A percentile compares a stretch with the other conserved stretches of the same genome.
These are phyloP conservation scores for Kodamaea restingae DNA, from an alignment of 805 yeast genomes.

Conservation along the genomic window DNA sequence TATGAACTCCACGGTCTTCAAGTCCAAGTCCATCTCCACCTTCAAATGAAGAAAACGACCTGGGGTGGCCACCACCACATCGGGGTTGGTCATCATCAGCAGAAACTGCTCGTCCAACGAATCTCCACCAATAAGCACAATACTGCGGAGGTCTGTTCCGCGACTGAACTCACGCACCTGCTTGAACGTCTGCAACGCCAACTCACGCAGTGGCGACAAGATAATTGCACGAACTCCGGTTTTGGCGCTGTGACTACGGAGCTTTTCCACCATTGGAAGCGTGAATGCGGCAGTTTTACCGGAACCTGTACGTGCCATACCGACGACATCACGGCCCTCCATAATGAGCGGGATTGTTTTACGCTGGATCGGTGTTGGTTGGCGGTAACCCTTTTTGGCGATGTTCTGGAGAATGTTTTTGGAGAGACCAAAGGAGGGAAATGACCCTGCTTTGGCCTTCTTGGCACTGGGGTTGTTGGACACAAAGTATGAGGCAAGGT, in stretches of 20 bases:
- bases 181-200: constrained; percentile 88
- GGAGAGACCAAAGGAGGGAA: constrained; percentile 86
- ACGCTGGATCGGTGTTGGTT: constrained; percentile 97
- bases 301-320: constrained; percentile 99
- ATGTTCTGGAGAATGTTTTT: constrained; percentile 67
- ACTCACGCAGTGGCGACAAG: constrained; percentile 91
- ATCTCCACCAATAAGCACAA: constrained; percentile 93
- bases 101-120: constrained; percentile 95
- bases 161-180: constrained; percentile 83
- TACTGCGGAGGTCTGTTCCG: constrained; percentile 78
- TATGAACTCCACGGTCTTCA: constrained; percentile 79
- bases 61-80: constrained; percentile 92
- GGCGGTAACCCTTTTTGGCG: constrained; percentile 79
- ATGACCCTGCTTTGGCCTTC: constrained; percentile 73
- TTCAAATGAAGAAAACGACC: constrained; percentile 95
- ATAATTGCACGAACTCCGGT: constrained; percentile 88
- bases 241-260: constrained; percentile 78
- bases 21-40: constrained; percentile 89
- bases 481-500: constrained; percentile 42
- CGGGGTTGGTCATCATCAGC: constrained; percentile 91
- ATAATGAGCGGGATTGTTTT: constrained; percentile 89
- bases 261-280: constrained; percentile 81
- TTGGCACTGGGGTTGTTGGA: constrained; percentile 43
- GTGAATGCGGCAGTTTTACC: constrained; percentile 98
- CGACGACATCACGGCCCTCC: constrained; percentile 90